These are phyloP conservation scores for Lasiosphaeria hispida DNA, from an alignment of 495 filamentous ascomycete species.

Conservation along the genomic window DNA sequence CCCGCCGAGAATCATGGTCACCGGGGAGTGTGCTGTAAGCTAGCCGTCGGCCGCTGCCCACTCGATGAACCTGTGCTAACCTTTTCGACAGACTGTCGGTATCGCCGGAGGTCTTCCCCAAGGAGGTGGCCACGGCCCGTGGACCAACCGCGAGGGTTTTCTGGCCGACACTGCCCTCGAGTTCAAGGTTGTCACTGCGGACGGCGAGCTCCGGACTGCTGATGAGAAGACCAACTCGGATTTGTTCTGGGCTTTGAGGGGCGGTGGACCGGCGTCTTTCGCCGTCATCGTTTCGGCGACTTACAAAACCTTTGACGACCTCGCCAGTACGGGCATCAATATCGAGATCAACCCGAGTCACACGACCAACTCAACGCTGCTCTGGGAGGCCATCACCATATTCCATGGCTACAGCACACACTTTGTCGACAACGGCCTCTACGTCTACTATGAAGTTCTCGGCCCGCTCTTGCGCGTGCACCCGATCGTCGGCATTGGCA, in stretches of 20 bases:
- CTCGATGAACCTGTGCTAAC: constrained; percentile 37
- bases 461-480: constrained; percentile 34
- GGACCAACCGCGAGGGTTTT: constrained; percentile 51
- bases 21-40: constrained; percentile 43
- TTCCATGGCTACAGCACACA: constrained; percentile 46
- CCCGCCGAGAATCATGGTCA: constrained; percentile 50
- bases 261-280: constrained; percentile 58
- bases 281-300: constrained; percentile 55
- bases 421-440: constrained; percentile 43
- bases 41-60: background rate
- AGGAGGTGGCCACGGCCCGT: constrained; percentile 57
- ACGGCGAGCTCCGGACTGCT: constrained; percentile 52
- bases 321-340: constrained; percentile 37
- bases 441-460: constrained; percentile 46
- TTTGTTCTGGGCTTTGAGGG: constrained; percentile 64
- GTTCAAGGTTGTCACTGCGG: constrained; percentile 56
- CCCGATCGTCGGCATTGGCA: constrained; percentile 46
- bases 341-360: constrained; percentile 40
- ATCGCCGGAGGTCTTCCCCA: constrained; percentile 54
- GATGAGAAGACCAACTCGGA: constrained; percentile 51
- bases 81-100: constrained; percentile 50
- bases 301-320: constrained; percentile 47
- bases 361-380: constrained; percentile 35
- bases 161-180: constrained; percentile 54
- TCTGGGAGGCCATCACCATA: constrained; percentile 44